Percentiles rank a stretch among this genome's conserved stretches.
These are phyloP conservation scores for Xylariomycetidae sp. DNA, from an alignment of 2,329 filamentous ascomycete genomes.

Conservation along the genomic window DNA sequence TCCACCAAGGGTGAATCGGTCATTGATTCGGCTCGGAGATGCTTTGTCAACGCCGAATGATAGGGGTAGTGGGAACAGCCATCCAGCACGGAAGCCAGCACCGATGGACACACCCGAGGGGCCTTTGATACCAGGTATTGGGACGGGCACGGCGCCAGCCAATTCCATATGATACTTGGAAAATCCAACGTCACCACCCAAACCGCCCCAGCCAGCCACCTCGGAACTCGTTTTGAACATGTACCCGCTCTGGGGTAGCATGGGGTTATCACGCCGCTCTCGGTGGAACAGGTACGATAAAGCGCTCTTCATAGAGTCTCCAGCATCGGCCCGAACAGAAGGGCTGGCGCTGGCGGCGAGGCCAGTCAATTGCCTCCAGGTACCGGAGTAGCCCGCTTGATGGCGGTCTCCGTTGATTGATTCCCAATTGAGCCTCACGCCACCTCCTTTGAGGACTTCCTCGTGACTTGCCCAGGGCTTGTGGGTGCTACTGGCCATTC, in stretches of 20 bases:
- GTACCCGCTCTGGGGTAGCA: conserved; percentile 78
- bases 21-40: conserved; percentile 74
- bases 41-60: conserved; percentile 48
- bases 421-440: conserved; percentile 70
- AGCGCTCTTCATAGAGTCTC: conserved; percentile 85
- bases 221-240: conserved; percentile 73
- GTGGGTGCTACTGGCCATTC: conserved; percentile 73
- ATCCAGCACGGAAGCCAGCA: conserved; percentile 71
- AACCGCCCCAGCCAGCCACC: conserved; percentile 76
- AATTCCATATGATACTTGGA: conserved; percentile 86
- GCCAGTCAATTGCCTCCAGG: conserved; percentile 85
- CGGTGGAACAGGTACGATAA: conserved; percentile 74
- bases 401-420: conserved; percentile 61
- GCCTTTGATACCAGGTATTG: conserved; percentile 61
- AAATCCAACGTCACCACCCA: conserved; percentile 89
- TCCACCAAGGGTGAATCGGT: conserved; percentile 91
- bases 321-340: conserved; percentile 76
- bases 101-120: conserved; percentile 77
- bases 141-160: conserved; percentile 67
- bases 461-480: conserved; percentile 95
- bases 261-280: conserved; percentile 77
- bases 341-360: conserved; percentile 71
- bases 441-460: conserved; percentile 74
- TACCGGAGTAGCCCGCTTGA: conserved; percentile 70
- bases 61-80: conserved; percentile 75